Conservation (phyloP, 202 grass and related monocot genomes). For the Eragrostis tef region DNA sequence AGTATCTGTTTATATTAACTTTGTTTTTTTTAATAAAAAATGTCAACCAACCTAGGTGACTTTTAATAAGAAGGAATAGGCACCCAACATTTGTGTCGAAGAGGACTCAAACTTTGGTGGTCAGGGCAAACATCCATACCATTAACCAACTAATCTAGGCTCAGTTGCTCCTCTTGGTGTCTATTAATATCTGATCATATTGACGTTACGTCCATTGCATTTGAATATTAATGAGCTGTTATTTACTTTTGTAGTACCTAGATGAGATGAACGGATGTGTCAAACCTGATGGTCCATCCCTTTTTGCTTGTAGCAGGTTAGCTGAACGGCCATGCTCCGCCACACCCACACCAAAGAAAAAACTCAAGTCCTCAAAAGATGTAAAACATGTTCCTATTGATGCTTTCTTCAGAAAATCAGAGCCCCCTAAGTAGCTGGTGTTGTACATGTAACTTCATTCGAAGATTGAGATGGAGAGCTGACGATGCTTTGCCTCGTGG, state of each 20-base stretch:
- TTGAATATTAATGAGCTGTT: not conserved
- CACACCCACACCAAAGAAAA: conserved; percentile 61
- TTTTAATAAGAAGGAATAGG: no score
- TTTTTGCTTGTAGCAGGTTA: conserved; percentile 43
- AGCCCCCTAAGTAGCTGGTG: conserved; percentile 38
- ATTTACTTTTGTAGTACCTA: not conserved
- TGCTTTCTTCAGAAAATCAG: conserved; percentile 73
- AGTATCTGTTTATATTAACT: not conserved
- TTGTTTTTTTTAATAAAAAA: no score
- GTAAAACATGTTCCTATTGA: conserved; percentile 86
- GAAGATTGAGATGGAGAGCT: not conserved
- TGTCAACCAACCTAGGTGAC: no score
- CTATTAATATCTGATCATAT: not conserved
- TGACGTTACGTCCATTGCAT: not conserved
- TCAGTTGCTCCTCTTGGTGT: no score
- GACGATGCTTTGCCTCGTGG: not conserved
- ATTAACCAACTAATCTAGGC: no score
- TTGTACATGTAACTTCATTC: conserved; percentile 31
- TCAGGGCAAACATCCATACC: no score
- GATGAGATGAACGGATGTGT: not conserved
- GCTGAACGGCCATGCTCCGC: conserved; percentile 34
- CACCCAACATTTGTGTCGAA: no score
- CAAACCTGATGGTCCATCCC: not conserved
- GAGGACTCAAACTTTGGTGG: no score
- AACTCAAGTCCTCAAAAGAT: conserved; percentile 62